Evolutionary conservation across 768 basidiomycete genomes (phyloP), one percentile per base, ranked within the genome.

Genomic region (Boletus rubroflammeus): DNA sequence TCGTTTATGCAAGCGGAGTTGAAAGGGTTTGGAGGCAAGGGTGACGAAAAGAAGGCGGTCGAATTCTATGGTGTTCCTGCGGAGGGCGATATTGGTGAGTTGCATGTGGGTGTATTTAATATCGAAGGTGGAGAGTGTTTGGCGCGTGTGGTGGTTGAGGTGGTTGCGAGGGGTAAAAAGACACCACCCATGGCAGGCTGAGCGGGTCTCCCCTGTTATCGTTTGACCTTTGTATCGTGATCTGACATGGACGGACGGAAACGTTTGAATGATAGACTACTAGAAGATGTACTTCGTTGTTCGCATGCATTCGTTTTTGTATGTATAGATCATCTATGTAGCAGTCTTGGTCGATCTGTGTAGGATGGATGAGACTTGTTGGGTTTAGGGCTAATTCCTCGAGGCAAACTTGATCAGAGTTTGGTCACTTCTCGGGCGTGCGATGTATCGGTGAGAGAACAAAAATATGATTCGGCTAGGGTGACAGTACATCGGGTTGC

Each of bases 11-110:
- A 77, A 36, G 75, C 79, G 7, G 80, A 85, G 61, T 60, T 79
- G 43, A 77, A 74, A 56, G 69, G 71, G 10, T 65, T 65, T 26
- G 59, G 55, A 10, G 52, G 57, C 21, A 74, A 72, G 10, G 66
- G 66, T 25, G 73, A 73, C 36, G 72, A 73, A 44, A 77, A 75
- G 65, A 80, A 78, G 34, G 74, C 71, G 13, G 74, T 85, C 26
- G 83, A 86, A 61, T 73, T 86, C 36, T 77, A 75, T 51, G 86
- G 85, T 26, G 72, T 77, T 32, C 81, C 85, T 2, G 62, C 61
- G 31, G 70, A 73, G 35, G 65, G 67, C 7, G 83, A 86, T 57
- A 59, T 82, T 34, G 85, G 85, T 23, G 77, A 79, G 64, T 63
- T 79, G 52, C 74, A 74, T 6, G 71, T 85, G 53, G 85, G 81